These are phyloP conservation scores for Tricholoma saponaceum DNA, from an alignment of 768 basidiomycete genomes.

Conservation along the genomic window DNA sequence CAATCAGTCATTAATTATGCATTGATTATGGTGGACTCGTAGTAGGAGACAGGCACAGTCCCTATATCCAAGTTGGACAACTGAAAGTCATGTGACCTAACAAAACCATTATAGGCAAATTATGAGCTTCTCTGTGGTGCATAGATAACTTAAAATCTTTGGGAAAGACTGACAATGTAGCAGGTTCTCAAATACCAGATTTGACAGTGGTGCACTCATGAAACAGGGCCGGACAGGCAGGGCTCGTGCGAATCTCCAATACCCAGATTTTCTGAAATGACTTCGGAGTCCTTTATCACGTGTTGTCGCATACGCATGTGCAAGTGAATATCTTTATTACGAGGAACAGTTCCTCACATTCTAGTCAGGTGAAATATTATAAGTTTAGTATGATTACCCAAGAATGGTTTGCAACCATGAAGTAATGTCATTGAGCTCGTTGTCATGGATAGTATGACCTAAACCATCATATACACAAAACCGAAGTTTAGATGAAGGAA, in stretches of 20 bases:
- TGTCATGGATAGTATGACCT: slow-evolving; percentile 28
- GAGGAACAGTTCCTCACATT: too few species aligned
- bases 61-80: too few species aligned
- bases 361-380: neutral
- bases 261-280: neutral
- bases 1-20: neutral
- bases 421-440: slow-evolving; percentile 29
- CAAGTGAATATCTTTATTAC: too few species aligned
- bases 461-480: slow-evolving; percentile 28
- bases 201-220: neutral
- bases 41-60: neutral
- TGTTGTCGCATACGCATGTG: too few species aligned
- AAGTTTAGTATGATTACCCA: neutral
- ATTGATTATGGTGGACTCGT: neutral
- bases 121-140: neutral
- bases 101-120: neutral
- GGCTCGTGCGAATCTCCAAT: neutral
- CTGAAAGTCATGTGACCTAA: neutral
- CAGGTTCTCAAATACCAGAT: neutral
- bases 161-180: neutral
- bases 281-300: too few species aligned
- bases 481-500: slow-evolving; percentile 15
- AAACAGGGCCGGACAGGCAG: too few species aligned
- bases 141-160: neutral
- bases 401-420: slow-evolving; percentile 20